Conservation (phyloP, 345 rosid genomes). For the Eucalyptus curtisii region DNA sequence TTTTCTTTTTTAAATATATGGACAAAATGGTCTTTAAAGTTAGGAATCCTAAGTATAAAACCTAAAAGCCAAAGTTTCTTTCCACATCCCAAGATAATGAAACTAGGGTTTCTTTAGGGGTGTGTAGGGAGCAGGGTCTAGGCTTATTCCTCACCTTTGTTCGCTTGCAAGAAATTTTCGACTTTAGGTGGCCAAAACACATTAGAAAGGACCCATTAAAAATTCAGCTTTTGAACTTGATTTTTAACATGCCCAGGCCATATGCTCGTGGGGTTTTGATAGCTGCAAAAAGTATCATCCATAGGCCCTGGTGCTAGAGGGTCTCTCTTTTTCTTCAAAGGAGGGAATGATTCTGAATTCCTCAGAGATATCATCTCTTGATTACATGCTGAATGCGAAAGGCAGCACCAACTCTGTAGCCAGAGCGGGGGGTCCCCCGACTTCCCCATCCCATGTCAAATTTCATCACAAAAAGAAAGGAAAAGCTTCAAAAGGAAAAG, state of each 20-base stretch:
- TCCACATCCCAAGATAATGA: slow-evolving; percentile 1
- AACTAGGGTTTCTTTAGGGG: slow-evolving; percentile 2
- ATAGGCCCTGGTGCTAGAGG: not conserved
- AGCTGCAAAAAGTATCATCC: not conserved
- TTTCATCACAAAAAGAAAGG: not conserved
- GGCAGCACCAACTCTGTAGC: slow-evolving; percentile 13
- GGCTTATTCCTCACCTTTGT: not conserved
- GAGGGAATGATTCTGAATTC: not conserved
- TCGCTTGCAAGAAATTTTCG: not conserved
- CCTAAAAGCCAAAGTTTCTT: slow-evolving; percentile 37
- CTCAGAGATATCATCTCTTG: slow-evolving; percentile 9
- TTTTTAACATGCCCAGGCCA: not conserved
- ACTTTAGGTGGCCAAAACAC: slow-evolving; percentile 26
- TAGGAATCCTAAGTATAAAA: slow-evolving; percentile 51
- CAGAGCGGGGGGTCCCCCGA: not conserved
- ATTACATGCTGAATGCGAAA: slow-evolving; percentile 34
- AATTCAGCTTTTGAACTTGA: slow-evolving; percentile 17
- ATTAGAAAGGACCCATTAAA: not conserved
- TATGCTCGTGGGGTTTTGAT: slow-evolving; percentile 21
- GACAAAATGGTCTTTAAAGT: slow-evolving; percentile 13
- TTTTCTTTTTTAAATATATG: not conserved
- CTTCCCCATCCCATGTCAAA: not conserved
- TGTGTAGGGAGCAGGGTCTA: slow-evolving; percentile 13
- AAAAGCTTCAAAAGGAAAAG: not conserved
- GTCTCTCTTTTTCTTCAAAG: not conserved